phyloP scores from a whole-genome alignment of 768 basidiomycete species.

The Suillus discolor region DNA sequence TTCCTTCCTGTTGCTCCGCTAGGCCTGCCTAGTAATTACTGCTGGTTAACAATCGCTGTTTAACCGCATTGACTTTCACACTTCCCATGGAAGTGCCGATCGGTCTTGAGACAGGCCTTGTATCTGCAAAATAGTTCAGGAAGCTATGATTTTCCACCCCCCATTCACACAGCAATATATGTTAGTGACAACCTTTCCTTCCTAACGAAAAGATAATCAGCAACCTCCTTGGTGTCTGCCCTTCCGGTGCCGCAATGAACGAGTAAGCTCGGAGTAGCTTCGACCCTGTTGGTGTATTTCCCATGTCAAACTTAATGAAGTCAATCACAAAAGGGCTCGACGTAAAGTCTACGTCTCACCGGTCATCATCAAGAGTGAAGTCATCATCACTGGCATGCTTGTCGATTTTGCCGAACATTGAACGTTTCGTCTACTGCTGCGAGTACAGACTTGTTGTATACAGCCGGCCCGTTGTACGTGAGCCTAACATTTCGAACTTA shows the following conservation, averaged over 20 bases:
- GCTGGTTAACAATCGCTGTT: too few relatives aligned
- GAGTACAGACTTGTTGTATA: neutral
- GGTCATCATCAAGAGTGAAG: too few relatives aligned
- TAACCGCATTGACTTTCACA: too few relatives aligned
- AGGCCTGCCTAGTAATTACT: too few relatives aligned
- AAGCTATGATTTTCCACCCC: neutral
- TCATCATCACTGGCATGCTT: neutral
- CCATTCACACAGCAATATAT: neutral
- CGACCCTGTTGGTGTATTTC: too few relatives aligned
- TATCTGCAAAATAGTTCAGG: too few relatives aligned
- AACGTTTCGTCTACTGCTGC: neutral
- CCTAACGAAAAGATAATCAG: neutral
- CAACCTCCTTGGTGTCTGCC: neutral
- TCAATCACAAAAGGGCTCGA: too few relatives aligned
- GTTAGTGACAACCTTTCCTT: neutral
- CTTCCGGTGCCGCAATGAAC: neutral
- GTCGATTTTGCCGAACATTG: neutral
- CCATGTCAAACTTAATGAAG: too few relatives aligned
- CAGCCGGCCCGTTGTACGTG: neutral
- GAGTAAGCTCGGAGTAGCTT: neutral
- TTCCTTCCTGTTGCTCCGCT: too few relatives aligned
- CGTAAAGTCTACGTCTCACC: too few relatives aligned
- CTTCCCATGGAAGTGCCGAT: neutral
- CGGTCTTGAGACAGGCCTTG: too few relatives aligned
- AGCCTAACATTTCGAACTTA: neutral